phyloP scores from a whole-genome alignment of 495 filamentous ascomycete genomes.

The Jackrogersella multiformis region DNA sequence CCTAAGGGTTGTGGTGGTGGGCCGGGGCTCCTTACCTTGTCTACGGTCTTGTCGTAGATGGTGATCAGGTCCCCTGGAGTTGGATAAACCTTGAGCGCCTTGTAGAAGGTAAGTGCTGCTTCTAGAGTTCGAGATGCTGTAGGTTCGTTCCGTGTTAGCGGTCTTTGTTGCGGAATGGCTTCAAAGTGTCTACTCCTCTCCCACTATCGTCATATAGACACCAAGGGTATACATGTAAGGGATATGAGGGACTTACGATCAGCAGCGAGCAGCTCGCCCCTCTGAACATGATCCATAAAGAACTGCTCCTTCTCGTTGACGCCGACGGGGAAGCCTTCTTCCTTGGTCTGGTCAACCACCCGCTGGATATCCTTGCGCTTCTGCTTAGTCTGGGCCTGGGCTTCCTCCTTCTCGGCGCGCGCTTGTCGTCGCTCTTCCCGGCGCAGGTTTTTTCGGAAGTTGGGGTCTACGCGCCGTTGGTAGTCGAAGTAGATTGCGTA shows the following conservation, averaged over 20 bases:
- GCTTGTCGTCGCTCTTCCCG: constrained; percentile 81
- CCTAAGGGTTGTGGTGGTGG: background rate
- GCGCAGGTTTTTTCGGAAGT: constrained; percentile 86
- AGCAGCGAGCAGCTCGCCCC: constrained; percentile 77
- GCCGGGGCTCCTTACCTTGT: constrained; percentile 76
- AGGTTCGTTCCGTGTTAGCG: constrained; percentile 31
- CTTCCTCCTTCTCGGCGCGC: constrained; percentile 79
- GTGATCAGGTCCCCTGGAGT: constrained; percentile 89
- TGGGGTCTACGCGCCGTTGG: constrained; percentile 83
- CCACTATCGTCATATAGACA: too few relatives aligned
- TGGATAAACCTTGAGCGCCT: constrained; percentile 97
- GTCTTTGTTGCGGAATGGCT: constrained; percentile 7
- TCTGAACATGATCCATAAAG: constrained; percentile 94
- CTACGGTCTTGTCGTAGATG: constrained; percentile 98
- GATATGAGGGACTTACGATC: constrained; percentile 52
- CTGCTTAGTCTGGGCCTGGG: constrained; percentile 68
- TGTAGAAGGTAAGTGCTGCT: constrained; percentile 94
- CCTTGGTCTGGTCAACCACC: constrained; percentile 78
- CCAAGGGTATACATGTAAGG: background rate
- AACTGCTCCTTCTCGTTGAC: constrained; percentile 83
- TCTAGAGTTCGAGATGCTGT: constrained; percentile 78
- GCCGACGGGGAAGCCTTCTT: constrained; percentile 88
- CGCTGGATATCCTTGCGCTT: constrained; percentile 77
- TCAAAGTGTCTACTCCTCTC: too few relatives aligned
- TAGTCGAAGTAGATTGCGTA: constrained; percentile 96